Percentiles rank a stretch among this genome's conserved stretches.
phyloP scores from a whole-genome alignment of 139 green algal genomes.

The Tetraselmis striata region DNA sequence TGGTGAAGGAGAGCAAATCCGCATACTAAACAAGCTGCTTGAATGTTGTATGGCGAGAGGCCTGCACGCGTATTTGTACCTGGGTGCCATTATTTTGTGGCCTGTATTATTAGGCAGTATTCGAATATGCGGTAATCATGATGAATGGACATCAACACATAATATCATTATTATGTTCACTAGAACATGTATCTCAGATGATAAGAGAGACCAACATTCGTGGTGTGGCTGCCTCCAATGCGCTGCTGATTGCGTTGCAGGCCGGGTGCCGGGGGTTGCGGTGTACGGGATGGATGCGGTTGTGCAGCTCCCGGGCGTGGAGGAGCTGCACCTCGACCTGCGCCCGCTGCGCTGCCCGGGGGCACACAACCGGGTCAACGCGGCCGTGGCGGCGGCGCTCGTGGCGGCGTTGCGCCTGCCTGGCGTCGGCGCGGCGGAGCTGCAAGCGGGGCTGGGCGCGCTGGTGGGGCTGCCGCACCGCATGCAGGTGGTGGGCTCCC shows the following conservation, averaged over 20 bases:
- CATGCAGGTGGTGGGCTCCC: conserved; percentile 25
- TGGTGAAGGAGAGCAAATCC: too few relatives aligned
- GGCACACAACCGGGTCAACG: conserved; percentile 35
- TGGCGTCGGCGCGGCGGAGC: background rate
- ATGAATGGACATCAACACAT: too few relatives aligned
- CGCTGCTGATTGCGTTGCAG: background rate
- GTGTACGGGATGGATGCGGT: background rate
- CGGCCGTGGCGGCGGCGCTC: conserved; percentile 24
- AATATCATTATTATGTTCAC: too few relatives aligned
- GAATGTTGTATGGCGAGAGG: too few relatives aligned
- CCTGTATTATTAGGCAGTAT: too few relatives aligned
- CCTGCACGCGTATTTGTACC: too few relatives aligned
- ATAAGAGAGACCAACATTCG: background rate
- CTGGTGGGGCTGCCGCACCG: conserved; percentile 35
- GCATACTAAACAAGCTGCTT: too few relatives aligned
- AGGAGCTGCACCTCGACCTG: conserved; percentile 8
- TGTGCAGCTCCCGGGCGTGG: background rate
- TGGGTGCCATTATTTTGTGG: too few relatives aligned
- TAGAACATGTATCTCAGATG: background rate
- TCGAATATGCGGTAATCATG: too few relatives aligned
- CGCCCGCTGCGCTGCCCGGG: conserved; percentile 15
- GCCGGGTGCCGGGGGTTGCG: background rate
- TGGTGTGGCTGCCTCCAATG: background rate
- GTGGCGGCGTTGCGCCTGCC: conserved; percentile 11
- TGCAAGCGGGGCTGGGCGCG: conserved; percentile 7